Evolutionary conservation across 306 rosid genomes (phyloP).

Genomic region (Cucurbita pepo): DNA sequence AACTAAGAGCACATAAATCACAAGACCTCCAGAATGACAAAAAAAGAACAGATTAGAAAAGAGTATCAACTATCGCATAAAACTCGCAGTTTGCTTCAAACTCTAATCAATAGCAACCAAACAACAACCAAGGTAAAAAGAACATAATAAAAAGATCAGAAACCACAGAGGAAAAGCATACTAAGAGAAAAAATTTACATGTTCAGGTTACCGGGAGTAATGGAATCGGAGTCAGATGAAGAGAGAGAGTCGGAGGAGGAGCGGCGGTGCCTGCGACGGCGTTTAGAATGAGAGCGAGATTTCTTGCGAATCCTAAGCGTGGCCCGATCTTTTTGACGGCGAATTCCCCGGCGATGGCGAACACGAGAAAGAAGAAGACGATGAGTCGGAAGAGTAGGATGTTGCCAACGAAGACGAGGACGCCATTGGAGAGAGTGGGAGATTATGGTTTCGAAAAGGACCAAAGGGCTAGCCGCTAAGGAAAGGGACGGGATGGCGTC

Average conservation of each 20-base stretch:
- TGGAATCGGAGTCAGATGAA: slow-evolving; percentile 33
- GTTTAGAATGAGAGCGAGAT: slow-evolving; percentile 50
- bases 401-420: slow-evolving; percentile 39
- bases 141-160: neutral
- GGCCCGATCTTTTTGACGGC: slow-evolving; percentile 23
- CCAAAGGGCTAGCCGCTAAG: too few relatives aligned
- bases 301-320: slow-evolving; percentile 55
- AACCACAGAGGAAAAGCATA: neutral
- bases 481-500: too few relatives aligned
- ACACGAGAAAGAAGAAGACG: slow-evolving; percentile 22
- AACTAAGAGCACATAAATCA: neutral
- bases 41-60: neutral
- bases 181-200: neutral
- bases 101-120: neutral
- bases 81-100: neutral
- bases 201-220: slow-evolving; percentile 30
- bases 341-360: slow-evolving; percentile 35
- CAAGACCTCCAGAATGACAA: neutral
- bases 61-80: neutral
- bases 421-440: slow-evolving; percentile 7
- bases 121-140: neutral
- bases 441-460: too few relatives aligned
- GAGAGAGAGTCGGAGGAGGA: slow-evolving; percentile 36
- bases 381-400: slow-evolving; percentile 15
- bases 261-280: slow-evolving; percentile 57